A percentile compares a stretch with the other conserved stretches of the same genome.
phyloP scores from a whole-genome alignment of 805 yeast genomes.

The Wickerhamomyces hampshirensis region DNA sequence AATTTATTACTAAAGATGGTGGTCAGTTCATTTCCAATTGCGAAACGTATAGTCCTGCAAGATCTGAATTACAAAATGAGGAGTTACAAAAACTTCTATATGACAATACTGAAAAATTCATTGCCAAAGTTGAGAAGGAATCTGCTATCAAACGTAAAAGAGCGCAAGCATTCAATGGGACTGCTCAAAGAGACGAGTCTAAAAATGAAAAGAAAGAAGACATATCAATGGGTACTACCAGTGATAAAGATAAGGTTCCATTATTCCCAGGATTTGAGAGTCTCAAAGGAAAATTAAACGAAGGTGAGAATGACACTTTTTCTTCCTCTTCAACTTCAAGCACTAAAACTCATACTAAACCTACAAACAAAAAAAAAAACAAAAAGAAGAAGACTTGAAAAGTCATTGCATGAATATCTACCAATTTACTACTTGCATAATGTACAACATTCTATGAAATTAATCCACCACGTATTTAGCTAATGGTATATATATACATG shows the following conservation, averaged over 20 bases:
- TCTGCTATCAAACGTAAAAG: conserved; percentile 64
- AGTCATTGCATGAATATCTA: too few relatives aligned
- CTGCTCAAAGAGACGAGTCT: conserved; percentile 7
- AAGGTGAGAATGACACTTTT: conserved; percentile 18
- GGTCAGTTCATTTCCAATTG: conserved; percentile 77
- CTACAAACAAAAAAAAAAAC: conserved; percentile 7
- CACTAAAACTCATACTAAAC: not conserved
- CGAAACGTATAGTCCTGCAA: conserved; percentile 43
- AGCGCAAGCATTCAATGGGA: conserved; percentile 10
- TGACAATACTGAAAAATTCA: conserved; percentile 53
- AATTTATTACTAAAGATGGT: conserved; percentile 54
- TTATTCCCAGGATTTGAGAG: conserved; percentile 26
- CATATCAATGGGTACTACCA: conserved; percentile 5
- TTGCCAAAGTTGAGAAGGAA: conserved; percentile 60
- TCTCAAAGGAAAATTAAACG: conserved; percentile 7
- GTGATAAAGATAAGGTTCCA: conserved; percentile 15
- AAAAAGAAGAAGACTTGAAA: not conserved
- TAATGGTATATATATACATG: too few relatives aligned
- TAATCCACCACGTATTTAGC: not conserved
- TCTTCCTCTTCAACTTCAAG: conserved; percentile 17
- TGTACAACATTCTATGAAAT: conserved; percentile 12
- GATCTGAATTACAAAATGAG: conserved; percentile 60
- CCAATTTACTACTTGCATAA: too few relatives aligned
- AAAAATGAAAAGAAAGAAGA: conserved; percentile 5
- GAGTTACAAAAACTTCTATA: conserved; percentile 57